A percentile compares a stretch with the other conserved stretches of the same genome.
Evolutionary conservation across 75 land plant species (phyloP).

Genomic region (Picea sitchensis): DNA sequence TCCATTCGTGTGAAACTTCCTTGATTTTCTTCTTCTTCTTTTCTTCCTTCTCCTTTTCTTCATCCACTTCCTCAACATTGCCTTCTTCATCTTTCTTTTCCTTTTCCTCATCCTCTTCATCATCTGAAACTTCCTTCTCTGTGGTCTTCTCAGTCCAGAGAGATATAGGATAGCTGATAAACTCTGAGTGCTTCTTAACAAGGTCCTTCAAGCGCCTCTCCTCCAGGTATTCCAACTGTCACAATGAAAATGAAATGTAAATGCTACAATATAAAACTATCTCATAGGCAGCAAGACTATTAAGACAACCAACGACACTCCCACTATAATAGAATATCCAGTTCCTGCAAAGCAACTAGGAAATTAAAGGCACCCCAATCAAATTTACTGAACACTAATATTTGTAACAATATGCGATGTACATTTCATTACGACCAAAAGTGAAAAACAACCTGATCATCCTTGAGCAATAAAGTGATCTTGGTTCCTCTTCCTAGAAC

Average conservation of each 20-base stretch:
- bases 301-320: background rate
- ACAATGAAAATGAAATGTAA: background rate
- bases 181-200: constrained; percentile 70
- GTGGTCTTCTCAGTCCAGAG: constrained; percentile 76
- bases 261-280: background rate
- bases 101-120: constrained; percentile 68
- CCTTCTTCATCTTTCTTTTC: constrained; percentile 48
- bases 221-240: constrained; percentile 70
- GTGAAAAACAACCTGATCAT: background rate
- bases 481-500: constrained; percentile 72
- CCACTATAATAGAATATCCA: background rate
- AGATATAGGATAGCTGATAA: constrained; percentile 72
- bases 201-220: constrained; percentile 75
- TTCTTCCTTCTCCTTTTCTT: constrained; percentile 39
- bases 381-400: too few species aligned
- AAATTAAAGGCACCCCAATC: too few species aligned
- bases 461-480: constrained; percentile 59
- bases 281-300: background rate
- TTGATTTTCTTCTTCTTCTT: constrained; percentile 72
- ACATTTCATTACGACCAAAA: too few species aligned
- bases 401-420: too few species aligned
- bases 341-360: too few species aligned
- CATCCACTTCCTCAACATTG: constrained; percentile 36
- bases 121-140: constrained; percentile 76
- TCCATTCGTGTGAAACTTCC: constrained; percentile 82